These are phyloP conservation scores for Malassezia arunalokei DNA, from an alignment of 1,284 basidiomycete species.

Conservation along the genomic window DNA sequence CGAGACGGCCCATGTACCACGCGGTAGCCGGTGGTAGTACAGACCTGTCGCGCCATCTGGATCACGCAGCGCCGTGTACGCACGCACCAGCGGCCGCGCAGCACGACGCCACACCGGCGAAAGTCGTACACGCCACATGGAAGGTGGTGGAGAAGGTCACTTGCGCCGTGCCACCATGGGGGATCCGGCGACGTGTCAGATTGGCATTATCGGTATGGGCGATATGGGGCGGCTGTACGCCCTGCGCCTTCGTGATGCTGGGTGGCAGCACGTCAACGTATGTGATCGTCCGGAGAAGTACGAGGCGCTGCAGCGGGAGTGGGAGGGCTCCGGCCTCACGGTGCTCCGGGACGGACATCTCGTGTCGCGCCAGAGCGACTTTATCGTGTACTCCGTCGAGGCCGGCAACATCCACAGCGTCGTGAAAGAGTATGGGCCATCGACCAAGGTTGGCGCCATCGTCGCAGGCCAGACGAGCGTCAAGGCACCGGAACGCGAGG, in stretches of 20 bases:
- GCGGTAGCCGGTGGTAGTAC: slow-evolving; percentile 22
- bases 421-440: slow-evolving; percentile 78
- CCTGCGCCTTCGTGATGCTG: slow-evolving; percentile 59
- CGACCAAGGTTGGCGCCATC: slow-evolving; percentile 80
- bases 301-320: slow-evolving; percentile 56
- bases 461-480: slow-evolving; percentile 93
- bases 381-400: slow-evolving; percentile 86
- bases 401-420: slow-evolving; percentile 75
- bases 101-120: too few species aligned
- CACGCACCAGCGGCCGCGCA: too few species aligned
- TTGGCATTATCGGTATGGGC: slow-evolving; percentile 49
- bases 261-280: slow-evolving; percentile 71
- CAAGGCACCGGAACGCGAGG: slow-evolving; percentile 79
- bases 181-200: slow-evolving; percentile 9
- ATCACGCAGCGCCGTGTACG: neutral
- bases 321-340: slow-evolving; percentile 52
- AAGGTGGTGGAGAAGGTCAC: too few species aligned
- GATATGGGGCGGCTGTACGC: slow-evolving; percentile 94
- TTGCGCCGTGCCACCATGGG: too few species aligned
- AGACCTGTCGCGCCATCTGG: slow-evolving; percentile 25
- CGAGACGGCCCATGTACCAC: slow-evolving; percentile 25
- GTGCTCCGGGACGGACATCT: slow-evolving; percentile 67
- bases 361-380: slow-evolving; percentile 71
- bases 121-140: too few species aligned
- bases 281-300: slow-evolving; percentile 75